These are phyloP conservation scores for Escovopsis sp. DNA, from an alignment of 2,329 filamentous ascomycete species.

Conservation along the genomic window DNA sequence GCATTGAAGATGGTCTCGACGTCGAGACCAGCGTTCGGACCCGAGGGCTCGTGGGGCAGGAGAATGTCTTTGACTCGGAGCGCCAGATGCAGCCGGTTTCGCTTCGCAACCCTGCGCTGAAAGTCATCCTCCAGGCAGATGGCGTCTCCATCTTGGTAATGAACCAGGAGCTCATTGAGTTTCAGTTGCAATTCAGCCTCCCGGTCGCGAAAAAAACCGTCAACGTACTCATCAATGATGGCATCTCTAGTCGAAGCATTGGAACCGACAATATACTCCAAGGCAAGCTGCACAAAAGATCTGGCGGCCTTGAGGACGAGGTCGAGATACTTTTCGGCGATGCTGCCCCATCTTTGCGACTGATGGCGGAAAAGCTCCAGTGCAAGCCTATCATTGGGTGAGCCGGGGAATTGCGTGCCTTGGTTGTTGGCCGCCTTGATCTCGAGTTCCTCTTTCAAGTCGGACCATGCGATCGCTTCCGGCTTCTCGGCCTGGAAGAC, in stretches of 20 bases:
- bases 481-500: constrained; percentile 14
- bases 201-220: background rate
- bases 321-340: constrained; percentile 22
- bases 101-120: background rate
- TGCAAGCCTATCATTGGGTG: constrained; percentile 20
- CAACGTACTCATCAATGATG: background rate
- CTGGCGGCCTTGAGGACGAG: constrained; percentile 16
- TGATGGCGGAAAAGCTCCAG: constrained; percentile 26
- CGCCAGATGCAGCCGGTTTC: constrained; percentile 1
- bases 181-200: constrained; percentile 13
- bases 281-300: constrained; percentile 22
- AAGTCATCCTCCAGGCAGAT: constrained; percentile 11
- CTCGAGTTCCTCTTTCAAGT: constrained; percentile 16
- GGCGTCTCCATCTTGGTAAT: constrained; percentile 20
- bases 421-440: constrained; percentile 21
- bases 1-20: background rate
- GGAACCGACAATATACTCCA: constrained; percentile 18
- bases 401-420: constrained; percentile 25
- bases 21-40: constrained; percentile 2
- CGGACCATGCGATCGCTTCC: constrained; percentile 3
- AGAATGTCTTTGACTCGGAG: constrained; percentile 1
- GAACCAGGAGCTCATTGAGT: constrained; percentile 24
- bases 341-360: constrained; percentile 22
- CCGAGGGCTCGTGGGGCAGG: background rate
- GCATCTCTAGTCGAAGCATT: background rate